These are phyloP conservation scores for Escallonia herrerae DNA, from an alignment of 129 eudicot genomes.

Conservation along the genomic window DNA sequence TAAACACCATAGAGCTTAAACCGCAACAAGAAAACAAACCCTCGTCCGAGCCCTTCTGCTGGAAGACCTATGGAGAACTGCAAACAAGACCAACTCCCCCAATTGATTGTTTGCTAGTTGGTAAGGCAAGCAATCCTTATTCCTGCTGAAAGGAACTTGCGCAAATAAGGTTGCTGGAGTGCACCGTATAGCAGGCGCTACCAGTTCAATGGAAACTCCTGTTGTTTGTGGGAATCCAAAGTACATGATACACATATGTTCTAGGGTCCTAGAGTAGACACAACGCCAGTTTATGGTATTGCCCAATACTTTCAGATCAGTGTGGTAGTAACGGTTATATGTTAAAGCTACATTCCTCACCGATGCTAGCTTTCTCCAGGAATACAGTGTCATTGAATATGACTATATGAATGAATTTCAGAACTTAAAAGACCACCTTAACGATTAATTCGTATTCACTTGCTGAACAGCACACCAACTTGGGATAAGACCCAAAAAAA, in stretches of 20 bases:
- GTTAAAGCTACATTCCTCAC: background rate
- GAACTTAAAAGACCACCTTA: background rate
- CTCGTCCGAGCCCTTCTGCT: constrained; percentile 37
- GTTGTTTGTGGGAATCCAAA: background rate
- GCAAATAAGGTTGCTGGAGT: too few relatives aligned
- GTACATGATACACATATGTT: constrained; percentile 2
- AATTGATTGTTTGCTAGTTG: constrained; percentile 35
- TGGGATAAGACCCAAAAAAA: too few relatives aligned
- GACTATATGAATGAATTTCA: too few relatives aligned
- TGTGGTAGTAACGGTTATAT: background rate
- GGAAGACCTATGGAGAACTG: constrained; percentile 42
- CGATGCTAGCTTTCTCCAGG: background rate
- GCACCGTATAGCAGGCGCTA: too few relatives aligned
- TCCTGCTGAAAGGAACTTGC: constrained; percentile 15
- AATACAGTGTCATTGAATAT: background rate
- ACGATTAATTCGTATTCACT: too few relatives aligned
- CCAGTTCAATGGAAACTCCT: background rate
- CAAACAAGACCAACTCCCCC: constrained; percentile 47
- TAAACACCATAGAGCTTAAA: constrained; percentile 39
- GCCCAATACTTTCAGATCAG: background rate
- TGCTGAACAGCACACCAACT: too few relatives aligned
- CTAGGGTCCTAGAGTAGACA: background rate
- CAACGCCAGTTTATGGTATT: background rate
- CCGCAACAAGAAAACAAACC: constrained; percentile 21
- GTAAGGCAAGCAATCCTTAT: constrained; percentile 13